Percentiles rank a stretch among this genome's conserved stretches.
Conservation (phyloP, 2,329 filamentous ascomycete species). For the Daldinia eschscholtzii region DNA sequence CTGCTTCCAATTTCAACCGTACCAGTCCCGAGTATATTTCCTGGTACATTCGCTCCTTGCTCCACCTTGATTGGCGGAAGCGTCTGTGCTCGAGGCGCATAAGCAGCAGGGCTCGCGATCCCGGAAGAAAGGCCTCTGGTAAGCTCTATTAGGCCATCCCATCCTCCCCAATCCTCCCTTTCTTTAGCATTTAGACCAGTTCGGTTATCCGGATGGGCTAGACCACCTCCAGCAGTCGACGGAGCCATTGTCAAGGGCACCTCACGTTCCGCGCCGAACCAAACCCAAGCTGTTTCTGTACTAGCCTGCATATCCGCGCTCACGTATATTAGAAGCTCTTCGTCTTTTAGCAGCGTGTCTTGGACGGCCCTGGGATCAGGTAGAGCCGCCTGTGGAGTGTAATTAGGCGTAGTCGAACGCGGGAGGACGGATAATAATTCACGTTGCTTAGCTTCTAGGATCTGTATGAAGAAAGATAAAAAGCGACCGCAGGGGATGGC, state of each 20-base stretch:
- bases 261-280: conserved; percentile 73
- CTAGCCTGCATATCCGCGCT: conserved; percentile 88
- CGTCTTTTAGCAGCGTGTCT: conserved; percentile 70
- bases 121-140: conserved; percentile 66
- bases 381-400: conserved; percentile 43
- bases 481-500: conserved; percentile 85
- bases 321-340: conserved; percentile 88
- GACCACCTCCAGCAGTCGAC: conserved; percentile 53
- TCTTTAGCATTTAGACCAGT: conserved; percentile 69
- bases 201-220: conserved; percentile 62
- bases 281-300: conserved; percentile 85
- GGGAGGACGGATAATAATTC: conserved; percentile 57
- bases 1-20: conserved; percentile 45
- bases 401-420: conserved; percentile 46
- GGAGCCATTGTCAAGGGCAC: conserved; percentile 45
- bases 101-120: conserved; percentile 48
- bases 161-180: conserved; percentile 80
- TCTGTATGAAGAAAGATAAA: conserved; percentile 82
- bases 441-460: conserved; percentile 68
- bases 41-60: conserved; percentile 43
- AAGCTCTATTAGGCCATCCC: conserved; percentile 78
- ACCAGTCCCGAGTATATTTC: conserved; percentile 33
- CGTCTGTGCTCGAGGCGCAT: conserved; percentile 47
- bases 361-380: conserved; percentile 49
- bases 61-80: conserved; percentile 54